These are phyloP conservation scores for Terfezia claveryi DNA, from an alignment of 495 filamentous ascomycete genomes.

Conservation along the genomic window DNA sequence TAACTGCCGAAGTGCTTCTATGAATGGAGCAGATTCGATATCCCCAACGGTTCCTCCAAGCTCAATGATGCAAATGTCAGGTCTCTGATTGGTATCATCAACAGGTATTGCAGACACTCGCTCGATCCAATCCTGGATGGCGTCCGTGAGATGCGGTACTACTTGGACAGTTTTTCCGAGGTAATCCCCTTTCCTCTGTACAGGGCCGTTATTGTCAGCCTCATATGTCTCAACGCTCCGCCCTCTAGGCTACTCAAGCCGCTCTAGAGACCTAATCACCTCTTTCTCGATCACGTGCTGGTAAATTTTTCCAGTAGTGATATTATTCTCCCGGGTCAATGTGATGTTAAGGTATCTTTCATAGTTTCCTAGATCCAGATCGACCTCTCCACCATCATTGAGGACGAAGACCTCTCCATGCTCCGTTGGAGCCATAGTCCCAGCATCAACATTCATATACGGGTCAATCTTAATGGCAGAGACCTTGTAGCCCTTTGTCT, in stretches of 20 bases:
- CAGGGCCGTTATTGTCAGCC: background rate
- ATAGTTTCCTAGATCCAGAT: slow-evolving; percentile 93
- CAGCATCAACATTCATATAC: slow-evolving; percentile 71
- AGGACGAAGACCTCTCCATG: slow-evolving; percentile 58
- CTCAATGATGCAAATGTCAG: slow-evolving; percentile 84
- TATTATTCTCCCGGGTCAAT: slow-evolving; percentile 61
- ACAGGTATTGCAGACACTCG: slow-evolving; percentile 69
- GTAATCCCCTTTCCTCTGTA: slow-evolving; percentile 60
- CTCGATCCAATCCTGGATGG: slow-evolving; percentile 82
- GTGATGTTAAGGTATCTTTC: slow-evolving; percentile 59
- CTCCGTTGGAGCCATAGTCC: slow-evolving; percentile 60
- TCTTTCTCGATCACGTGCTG: slow-evolving; percentile 52
- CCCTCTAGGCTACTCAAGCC: background rate
- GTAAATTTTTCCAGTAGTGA: slow-evolving; percentile 93
- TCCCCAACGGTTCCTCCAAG: slow-evolving; percentile 68
- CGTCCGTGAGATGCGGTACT: slow-evolving; percentile 76
- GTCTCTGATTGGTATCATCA: slow-evolving; percentile 58
- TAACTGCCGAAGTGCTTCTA: slow-evolving; percentile 68
- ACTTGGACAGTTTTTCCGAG: slow-evolving; percentile 85
- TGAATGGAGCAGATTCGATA: slow-evolving; percentile 75
- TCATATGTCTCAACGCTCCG: background rate
- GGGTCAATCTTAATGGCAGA: slow-evolving; percentile 63
- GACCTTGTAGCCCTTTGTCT: slow-evolving; percentile 56
- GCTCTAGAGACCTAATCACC: slow-evolving; percentile 3
- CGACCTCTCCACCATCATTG: slow-evolving; percentile 59